phyloP scores from a whole-genome alignment of 768 basidiomycete genomes.

The Lactifluus volemus region DNA sequence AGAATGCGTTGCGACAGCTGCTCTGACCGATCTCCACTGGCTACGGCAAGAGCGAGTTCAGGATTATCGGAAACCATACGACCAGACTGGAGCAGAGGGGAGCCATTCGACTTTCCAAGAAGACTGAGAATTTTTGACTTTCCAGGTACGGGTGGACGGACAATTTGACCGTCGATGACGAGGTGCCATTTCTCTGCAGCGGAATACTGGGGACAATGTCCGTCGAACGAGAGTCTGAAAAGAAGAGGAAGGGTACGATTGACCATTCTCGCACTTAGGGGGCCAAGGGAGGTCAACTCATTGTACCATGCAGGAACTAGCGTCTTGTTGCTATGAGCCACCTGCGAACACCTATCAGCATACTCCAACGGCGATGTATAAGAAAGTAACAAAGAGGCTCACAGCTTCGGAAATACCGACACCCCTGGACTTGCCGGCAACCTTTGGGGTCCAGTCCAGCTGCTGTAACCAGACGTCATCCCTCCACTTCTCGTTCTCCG shows the following conservation, averaged over 20 bases:
- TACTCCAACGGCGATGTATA: neutral
- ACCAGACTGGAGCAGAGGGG: constrained; percentile 36
- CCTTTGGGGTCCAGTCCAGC: constrained; percentile 92
- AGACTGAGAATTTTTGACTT: constrained; percentile 38
- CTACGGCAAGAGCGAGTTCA: constrained; percentile 41
- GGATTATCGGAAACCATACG: constrained; percentile 33
- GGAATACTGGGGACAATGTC: constrained; percentile 48
- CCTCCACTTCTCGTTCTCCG: constrained; percentile 48
- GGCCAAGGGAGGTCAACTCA: constrained; percentile 35
- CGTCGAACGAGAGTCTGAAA: constrained; percentile 52
- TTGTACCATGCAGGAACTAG: constrained; percentile 48
- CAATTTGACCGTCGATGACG: constrained; percentile 27
- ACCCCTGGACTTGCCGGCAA: constrained; percentile 60
- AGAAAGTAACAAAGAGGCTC: neutral
- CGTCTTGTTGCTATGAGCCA: neutral
- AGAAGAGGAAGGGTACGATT: constrained; percentile 60
- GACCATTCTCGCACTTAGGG: constrained; percentile 33
- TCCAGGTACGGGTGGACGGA: constrained; percentile 36
- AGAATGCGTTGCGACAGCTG: constrained; percentile 31
- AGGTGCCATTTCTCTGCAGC: constrained; percentile 63
- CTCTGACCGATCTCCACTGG: constrained; percentile 32
- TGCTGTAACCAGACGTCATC: constrained; percentile 81
- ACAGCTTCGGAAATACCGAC: constrained; percentile 31
- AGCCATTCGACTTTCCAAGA: constrained; percentile 39
- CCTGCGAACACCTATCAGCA: neutral